Conservation (phyloP, 78 protist species). For the Tieghemostelium lacteum region DNA sequence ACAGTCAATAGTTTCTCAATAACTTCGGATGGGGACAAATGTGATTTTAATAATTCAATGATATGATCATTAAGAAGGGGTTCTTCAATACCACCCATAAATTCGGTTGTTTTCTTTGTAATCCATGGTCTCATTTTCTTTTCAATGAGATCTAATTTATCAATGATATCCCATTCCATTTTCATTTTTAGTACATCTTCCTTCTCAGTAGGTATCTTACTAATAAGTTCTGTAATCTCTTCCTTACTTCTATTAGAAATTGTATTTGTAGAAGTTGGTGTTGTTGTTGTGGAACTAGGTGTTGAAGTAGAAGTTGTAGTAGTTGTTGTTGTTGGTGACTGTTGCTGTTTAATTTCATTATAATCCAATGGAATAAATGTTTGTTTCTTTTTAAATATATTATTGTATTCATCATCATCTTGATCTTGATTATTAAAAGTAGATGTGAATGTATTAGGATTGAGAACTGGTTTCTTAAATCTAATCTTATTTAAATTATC, state of each 20-base stretch:
- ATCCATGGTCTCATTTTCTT: conserved; percentile 62
- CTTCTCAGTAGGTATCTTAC: conserved; percentile 15
- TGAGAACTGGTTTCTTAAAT: conserved; percentile 6
- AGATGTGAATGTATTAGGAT: background rate
- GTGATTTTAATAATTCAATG: conserved; percentile 12
- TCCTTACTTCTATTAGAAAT: conserved; percentile 9
- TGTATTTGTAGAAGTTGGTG: background rate
- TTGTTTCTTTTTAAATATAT: conserved; percentile 22
- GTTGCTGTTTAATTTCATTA: conserved; percentile 24
- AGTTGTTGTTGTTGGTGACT: conserved; percentile 27
- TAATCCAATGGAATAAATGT: conserved; percentile 38
- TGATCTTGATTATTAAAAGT: conserved; percentile 9
- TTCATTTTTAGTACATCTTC: conserved; percentile 43
- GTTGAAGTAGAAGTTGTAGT: background rate
- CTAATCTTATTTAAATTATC: conserved; percentile 48
- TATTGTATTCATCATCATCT: conserved; percentile 20
- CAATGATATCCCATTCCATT: conserved; percentile 55
- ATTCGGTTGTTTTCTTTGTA: conserved; percentile 29
- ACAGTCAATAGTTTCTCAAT: conserved; percentile 46
- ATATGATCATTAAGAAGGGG: conserved; percentile 30
- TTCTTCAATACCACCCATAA: conserved; percentile 60
- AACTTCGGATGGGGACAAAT: background rate
- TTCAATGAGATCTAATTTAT: conserved; percentile 25
- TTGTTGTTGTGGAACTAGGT: too few relatives aligned
- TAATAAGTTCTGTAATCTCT: conserved; percentile 5